Evolutionary conservation across 768 basidiomycete genomes (phyloP).

Genomic region (Polyporus arcularius): DNA sequence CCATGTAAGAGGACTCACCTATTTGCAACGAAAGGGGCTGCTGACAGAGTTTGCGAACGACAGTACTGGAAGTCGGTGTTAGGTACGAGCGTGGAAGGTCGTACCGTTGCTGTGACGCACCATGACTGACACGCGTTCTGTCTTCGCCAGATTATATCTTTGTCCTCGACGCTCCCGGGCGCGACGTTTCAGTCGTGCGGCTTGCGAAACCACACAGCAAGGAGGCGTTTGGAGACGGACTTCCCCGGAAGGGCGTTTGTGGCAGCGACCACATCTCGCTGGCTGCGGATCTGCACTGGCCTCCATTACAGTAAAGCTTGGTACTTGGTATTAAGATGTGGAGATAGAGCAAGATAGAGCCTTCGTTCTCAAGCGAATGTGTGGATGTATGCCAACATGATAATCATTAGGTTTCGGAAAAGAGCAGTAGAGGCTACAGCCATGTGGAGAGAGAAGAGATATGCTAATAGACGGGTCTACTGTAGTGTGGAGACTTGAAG

Average conservation of each 20-base stretch:
- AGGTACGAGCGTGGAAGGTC: slow-evolving; percentile 44
- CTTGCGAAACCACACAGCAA: slow-evolving; percentile 64
- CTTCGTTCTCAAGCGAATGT: not conserved
- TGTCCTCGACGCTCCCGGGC: slow-evolving; percentile 50
- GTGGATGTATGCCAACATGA: slow-evolving; percentile 5
- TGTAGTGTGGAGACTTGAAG: not conserved
- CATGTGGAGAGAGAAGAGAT: slow-evolving; percentile 11
- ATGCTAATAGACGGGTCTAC: slow-evolving; percentile 19
- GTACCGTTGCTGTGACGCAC: not conserved
- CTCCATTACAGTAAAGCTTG: not conserved
- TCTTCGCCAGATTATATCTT: slow-evolving; percentile 82
- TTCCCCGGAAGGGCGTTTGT: slow-evolving; percentile 78
- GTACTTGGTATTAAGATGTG: not conserved
- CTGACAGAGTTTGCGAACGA: not conserved
- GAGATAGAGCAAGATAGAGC: too few species aligned
- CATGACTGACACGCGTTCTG: not conserved
- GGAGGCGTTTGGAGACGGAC: slow-evolving; percentile 63
- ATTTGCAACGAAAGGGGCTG: not conserved
- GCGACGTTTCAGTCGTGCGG: slow-evolving; percentile 42
- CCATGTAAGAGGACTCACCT: slow-evolving; percentile 21
- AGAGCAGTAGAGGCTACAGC: slow-evolving; percentile 18
- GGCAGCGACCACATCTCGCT: slow-evolving; percentile 89
- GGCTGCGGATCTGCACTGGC: slow-evolving; percentile 57
- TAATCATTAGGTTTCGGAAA: slow-evolving; percentile 11
- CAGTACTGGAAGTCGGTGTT: slow-evolving; percentile 83